These are phyloP conservation scores for Arabidopsis suecica DNA, from an alignment of 345 rosid species.

Conservation along the genomic window DNA sequence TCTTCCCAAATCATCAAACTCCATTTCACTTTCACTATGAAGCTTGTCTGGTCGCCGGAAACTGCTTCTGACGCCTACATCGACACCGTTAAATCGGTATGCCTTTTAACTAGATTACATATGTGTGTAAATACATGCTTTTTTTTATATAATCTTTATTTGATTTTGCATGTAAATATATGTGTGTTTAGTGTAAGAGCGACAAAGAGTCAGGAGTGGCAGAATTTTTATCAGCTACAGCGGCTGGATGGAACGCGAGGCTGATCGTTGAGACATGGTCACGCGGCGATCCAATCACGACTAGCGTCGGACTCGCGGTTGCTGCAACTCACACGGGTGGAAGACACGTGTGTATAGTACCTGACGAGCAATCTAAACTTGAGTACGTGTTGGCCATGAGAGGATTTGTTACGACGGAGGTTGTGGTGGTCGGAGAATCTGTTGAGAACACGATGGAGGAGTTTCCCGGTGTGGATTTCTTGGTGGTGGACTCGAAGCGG, in stretches of 20 bases:
- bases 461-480: constrained; percentile 66
- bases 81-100: constrained; percentile 68
- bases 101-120: constrained; percentile 17
- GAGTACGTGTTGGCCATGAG: constrained; percentile 57
- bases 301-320: constrained; percentile 77
- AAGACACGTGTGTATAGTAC: constrained; percentile 79
- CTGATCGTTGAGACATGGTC: constrained; percentile 82
- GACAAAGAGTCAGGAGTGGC: constrained; percentile 66
- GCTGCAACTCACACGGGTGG: constrained; percentile 75
- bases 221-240: constrained; percentile 84
- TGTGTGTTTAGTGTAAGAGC: constrained; percentile 54
- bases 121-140: not conserved
- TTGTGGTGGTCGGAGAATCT: constrained; percentile 61
- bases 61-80: constrained; percentile 76
- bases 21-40: constrained; percentile 53
- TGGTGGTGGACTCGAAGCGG: constrained; percentile 72
- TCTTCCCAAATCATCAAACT: constrained; percentile 7
- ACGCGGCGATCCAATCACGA: constrained; percentile 59
- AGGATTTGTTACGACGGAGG: constrained; percentile 43
- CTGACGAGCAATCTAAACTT: constrained; percentile 68
- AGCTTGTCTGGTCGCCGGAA: constrained; percentile 88
- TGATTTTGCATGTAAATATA: constrained; percentile 9
- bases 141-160: not conserved
- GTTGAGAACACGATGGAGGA: constrained; percentile 57
- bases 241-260: constrained; percentile 87